Evolutionary conservation across 495 filamentous ascomycete species (phyloP).

Genomic region (Geopyxis carbonaria): DNA sequence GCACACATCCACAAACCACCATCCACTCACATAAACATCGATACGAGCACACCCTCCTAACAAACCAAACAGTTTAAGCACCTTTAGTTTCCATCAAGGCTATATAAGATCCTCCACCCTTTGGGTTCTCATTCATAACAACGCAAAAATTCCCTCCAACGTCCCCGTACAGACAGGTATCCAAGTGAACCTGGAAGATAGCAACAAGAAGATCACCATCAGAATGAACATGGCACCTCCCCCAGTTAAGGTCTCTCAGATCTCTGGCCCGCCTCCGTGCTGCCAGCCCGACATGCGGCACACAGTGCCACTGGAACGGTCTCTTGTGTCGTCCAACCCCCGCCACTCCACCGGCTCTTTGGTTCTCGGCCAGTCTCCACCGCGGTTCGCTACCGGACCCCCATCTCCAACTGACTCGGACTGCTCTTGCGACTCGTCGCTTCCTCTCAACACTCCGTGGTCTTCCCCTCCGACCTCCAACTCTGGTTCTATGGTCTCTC

Average conservation of each 20-base stretch:
- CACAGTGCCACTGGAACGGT: background rate
- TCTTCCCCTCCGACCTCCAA: conserved; percentile 11
- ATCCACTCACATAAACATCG: too few relatives aligned
- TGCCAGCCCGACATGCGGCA: too few relatives aligned
- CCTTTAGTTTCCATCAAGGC: too few relatives aligned
- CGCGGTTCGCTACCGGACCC: conserved; percentile 9
- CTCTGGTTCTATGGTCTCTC: background rate
- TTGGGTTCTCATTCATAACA: too few relatives aligned
- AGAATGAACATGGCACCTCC: background rate
- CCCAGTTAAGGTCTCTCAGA: background rate
- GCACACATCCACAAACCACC: too few relatives aligned
- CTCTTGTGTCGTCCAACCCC: conserved; percentile 5
- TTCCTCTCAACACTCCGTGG: conserved; percentile 22
- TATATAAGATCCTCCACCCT: too few relatives aligned
- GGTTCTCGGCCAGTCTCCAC: conserved; percentile 9
- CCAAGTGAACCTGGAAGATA: background rate
- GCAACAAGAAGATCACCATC: background rate
- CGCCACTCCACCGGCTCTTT: conserved; percentile 21
- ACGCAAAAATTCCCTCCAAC: too few relatives aligned
- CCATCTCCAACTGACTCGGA: conserved; percentile 14
- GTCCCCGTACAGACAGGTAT: too few relatives aligned
- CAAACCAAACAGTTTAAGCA: too few relatives aligned
- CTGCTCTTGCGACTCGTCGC: conserved; percentile 19
- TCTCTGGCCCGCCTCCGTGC: too few relatives aligned
- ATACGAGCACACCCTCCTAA: too few relatives aligned